Percentiles rank a stretch among this genome's conserved stretches.
Evolutionary conservation across 805 yeast species (phyloP).

Genomic region (Spathaspora arborariae): DNA sequence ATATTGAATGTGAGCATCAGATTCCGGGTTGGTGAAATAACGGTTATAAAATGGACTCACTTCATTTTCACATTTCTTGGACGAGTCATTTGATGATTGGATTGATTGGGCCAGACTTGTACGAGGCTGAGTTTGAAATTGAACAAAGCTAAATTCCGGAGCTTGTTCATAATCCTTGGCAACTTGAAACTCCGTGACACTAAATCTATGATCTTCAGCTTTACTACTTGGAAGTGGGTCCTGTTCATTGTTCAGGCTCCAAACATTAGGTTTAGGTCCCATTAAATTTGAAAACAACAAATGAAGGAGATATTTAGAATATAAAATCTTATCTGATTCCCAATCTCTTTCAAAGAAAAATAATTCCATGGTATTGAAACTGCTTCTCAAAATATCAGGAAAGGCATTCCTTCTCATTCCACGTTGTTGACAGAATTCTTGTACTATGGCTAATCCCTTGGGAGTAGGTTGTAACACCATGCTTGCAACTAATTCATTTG

Average conservation of each 20-base stretch:
- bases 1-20: constrained; percentile 77
- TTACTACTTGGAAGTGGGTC: constrained; percentile 19
- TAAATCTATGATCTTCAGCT: not conserved
- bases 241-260: constrained; percentile 55
- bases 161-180: not conserved
- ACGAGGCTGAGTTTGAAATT: not conserved
- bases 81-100: not conserved
- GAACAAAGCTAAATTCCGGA: not conserved
- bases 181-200: not conserved
- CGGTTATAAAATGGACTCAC: constrained; percentile 68
- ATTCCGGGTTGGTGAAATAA: constrained; percentile 84
- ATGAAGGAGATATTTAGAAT: constrained; percentile 61
- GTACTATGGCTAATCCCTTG: constrained; percentile 75
- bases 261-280: constrained; percentile 67
- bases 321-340: constrained; percentile 52
- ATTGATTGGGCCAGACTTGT: not conserved
- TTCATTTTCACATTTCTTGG: not conserved
- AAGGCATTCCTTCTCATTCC: constrained; percentile 43
- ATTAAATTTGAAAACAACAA: constrained; percentile 59
- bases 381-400: constrained; percentile 50
- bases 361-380: constrained; percentile 68
- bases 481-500: constrained; percentile 40
- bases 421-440: constrained; percentile 51
- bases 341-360: constrained; percentile 64
- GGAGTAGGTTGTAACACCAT: constrained; percentile 78